phyloP scores from a whole-genome alignment of 2,329 filamentous ascomycete genomes.

The Pseudogymnoascus sp. region DNA sequence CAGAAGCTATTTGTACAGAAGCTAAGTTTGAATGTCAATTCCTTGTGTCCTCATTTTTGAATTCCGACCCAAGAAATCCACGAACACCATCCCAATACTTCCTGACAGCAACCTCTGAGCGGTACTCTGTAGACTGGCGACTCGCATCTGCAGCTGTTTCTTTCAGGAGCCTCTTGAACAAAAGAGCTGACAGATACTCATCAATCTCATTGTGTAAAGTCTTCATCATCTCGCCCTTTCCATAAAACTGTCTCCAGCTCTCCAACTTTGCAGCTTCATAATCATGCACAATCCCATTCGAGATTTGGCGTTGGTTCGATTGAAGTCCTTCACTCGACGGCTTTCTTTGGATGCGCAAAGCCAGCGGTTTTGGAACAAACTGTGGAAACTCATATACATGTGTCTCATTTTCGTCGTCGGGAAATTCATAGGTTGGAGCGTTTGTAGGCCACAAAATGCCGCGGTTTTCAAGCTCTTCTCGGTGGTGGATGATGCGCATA shows the following conservation, averaged over 20 bases:
- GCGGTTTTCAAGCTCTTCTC: background rate
- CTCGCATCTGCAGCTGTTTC: background rate
- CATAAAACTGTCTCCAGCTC: conserved; percentile 1
- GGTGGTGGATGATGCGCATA: background rate
- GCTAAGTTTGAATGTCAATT: background rate
- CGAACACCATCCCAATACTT: background rate
- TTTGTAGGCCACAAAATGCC: background rate
- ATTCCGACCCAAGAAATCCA: background rate
- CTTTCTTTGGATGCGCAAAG: background rate
- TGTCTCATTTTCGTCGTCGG: background rate
- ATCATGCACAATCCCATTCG: background rate
- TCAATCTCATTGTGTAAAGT: background rate
- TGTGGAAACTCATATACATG: background rate
- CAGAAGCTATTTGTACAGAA: background rate
- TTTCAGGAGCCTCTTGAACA: background rate
- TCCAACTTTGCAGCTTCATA: conserved; percentile 3
- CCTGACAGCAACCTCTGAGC: background rate
- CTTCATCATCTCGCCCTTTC: background rate
- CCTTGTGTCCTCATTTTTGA: background rate
- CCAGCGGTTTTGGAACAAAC: background rate
- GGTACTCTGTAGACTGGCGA: background rate
- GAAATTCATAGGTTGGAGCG: background rate
- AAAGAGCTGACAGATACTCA: background rate
- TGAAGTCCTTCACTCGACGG: background rate
- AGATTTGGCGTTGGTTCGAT: background rate